Evolutionary conservation across 768 basidiomycete genomes (phyloP).

Genomic region (Rhizopogon rudus): DNA sequence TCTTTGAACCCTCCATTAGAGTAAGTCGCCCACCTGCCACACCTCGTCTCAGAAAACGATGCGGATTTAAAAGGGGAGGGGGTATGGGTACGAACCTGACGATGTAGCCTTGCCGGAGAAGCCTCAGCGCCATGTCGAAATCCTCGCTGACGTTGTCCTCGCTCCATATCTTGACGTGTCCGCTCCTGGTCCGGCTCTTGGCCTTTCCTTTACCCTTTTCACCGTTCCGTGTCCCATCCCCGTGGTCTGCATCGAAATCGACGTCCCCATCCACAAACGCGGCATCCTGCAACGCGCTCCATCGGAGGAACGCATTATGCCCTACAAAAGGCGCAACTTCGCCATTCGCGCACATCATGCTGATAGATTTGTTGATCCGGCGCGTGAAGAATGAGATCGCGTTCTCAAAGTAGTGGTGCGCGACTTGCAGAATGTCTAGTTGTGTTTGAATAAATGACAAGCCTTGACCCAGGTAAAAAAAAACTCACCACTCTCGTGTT

Average conservation of each 20-base stretch:
- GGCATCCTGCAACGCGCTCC: slow-evolving; percentile 86
- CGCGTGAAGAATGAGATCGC: slow-evolving; percentile 86
- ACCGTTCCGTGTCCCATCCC: too few relatives aligned
- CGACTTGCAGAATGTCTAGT: slow-evolving; percentile 83
- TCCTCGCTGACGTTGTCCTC: slow-evolving; percentile 66
- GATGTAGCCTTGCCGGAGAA: slow-evolving; percentile 63
- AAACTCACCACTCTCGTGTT: slow-evolving; percentile 73
- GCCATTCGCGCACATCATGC: slow-evolving; percentile 76
- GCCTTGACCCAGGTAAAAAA: too few relatives aligned
- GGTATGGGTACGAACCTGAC: slow-evolving; percentile 40
- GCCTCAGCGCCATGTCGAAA: slow-evolving; percentile 59
- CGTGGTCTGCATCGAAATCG: slow-evolving; percentile 30
- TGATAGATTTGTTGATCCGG: slow-evolving; percentile 80
- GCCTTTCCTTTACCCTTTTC: slow-evolving; percentile 62
- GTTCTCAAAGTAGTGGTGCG: slow-evolving; percentile 87
- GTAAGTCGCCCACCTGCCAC: slow-evolving; percentile 70
- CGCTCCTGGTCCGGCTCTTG: background rate
- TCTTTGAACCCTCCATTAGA: slow-evolving; percentile 85
- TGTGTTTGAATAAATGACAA: background rate
- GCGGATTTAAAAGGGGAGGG: too few relatives aligned
- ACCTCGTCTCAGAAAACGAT: slow-evolving; percentile 2
- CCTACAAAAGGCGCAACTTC: slow-evolving; percentile 79
- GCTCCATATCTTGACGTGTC: slow-evolving; percentile 72
- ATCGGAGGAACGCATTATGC: slow-evolving; percentile 86
- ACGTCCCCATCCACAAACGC: slow-evolving; percentile 66